phyloP scores from a whole-genome alignment of 768 basidiomycete species.

The Lentinus tigrinus region DNA sequence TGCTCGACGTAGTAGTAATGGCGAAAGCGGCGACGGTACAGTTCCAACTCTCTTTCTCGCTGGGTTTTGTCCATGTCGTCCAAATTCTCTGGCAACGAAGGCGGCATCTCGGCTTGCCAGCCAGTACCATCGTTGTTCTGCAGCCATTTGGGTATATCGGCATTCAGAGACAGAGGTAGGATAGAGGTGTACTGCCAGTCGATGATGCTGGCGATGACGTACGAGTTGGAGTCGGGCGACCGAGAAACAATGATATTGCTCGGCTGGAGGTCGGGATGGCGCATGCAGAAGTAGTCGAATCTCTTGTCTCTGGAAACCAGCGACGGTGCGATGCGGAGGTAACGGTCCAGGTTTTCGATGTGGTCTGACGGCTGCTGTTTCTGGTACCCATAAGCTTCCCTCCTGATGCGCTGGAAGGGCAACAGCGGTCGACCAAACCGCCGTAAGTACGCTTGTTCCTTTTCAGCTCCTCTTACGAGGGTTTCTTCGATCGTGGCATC shows the following conservation, averaged over 20 bases:
- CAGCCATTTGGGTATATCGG: constrained; percentile 42
- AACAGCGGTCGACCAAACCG: no score
- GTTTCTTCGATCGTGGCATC: no score
- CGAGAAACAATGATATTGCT: constrained; percentile 48
- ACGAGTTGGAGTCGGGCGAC: constrained; percentile 41
- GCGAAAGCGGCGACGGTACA: constrained; percentile 46
- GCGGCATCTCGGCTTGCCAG: constrained; percentile 38
- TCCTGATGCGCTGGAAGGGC: no score
- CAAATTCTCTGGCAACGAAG: constrained; percentile 43
- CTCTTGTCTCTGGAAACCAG: constrained; percentile 41
- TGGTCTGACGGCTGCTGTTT: constrained; percentile 43
- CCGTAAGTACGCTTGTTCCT: no score
- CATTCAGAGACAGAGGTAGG: constrained; percentile 50
- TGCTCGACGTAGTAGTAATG: constrained; percentile 48
- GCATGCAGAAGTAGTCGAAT: constrained; percentile 46
- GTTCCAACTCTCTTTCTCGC: constrained; percentile 30
- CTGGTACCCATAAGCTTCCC: constrained; percentile 44
- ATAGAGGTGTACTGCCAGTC: constrained; percentile 45
- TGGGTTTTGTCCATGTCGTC: constrained; percentile 39
- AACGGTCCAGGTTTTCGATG: constrained; percentile 47
- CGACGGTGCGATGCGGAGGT: constrained; percentile 47
- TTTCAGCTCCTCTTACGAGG: no score
- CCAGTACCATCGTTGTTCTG: constrained; percentile 47
- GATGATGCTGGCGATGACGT: constrained; percentile 33
- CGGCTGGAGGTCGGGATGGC: constrained; percentile 40